phyloP scores from a whole-genome alignment of 306 rosid genomes.

The Trifolium pratense region DNA sequence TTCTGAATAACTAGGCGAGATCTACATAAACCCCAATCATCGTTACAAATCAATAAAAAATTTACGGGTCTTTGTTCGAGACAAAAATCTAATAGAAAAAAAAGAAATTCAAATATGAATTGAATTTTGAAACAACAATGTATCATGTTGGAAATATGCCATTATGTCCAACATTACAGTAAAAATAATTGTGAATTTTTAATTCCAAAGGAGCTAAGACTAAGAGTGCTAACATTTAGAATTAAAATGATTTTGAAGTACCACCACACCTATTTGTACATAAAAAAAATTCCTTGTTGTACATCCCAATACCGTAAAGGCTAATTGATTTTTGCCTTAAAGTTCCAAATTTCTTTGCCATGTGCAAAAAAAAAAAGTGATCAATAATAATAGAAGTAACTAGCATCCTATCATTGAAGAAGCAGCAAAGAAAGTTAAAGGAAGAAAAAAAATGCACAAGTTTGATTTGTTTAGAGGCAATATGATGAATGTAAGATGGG shows the following conservation, averaged over 20 bases:
- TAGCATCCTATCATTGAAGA: conserved; percentile 32
- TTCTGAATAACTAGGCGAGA: too few species aligned
- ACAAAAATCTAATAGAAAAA: too few species aligned
- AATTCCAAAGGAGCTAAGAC: too few species aligned
- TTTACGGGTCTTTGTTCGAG: too few species aligned
- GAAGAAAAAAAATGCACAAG: conserved; percentile 38
- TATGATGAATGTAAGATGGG: conserved; percentile 53
- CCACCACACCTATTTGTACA: neutral
- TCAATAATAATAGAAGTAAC: conserved; percentile 39
- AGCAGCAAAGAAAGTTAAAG: conserved; percentile 22
- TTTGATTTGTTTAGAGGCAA: conserved; percentile 43
- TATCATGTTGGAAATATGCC: too few species aligned
- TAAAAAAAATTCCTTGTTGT: conserved; percentile 10
- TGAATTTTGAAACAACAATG: too few species aligned
- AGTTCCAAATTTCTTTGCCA: neutral
- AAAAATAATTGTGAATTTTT: neutral
- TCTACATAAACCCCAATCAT: too few species aligned
- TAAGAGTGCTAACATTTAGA: too few species aligned
- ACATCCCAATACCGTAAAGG: conserved; percentile 31
- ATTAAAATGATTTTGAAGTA: neutral
- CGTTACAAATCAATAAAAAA: too few species aligned
- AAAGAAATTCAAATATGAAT: too few species aligned
- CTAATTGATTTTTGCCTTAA: neutral
- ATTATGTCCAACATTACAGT: too few species aligned
- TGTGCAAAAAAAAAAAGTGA: conserved; percentile 38